Evolutionary conservation across 345 rosid species (phyloP).

Genomic region (Alliaria petiolata): DNA sequence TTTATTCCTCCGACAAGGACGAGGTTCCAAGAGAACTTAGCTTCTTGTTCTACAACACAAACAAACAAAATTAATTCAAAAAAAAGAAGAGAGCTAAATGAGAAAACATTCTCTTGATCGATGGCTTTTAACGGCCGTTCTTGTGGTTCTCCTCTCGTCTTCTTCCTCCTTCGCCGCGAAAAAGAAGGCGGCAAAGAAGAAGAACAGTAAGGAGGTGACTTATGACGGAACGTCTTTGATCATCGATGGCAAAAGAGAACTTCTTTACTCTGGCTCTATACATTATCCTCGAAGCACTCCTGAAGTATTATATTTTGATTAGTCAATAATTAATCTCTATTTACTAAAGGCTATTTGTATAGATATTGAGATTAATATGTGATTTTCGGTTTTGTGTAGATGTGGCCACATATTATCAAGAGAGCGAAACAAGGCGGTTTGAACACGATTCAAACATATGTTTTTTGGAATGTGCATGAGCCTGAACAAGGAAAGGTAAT

Average conservation of each 20-base stretch:
- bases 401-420: slow-evolving; percentile 39
- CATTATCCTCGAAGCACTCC: slow-evolving; percentile 43
- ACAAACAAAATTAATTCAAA: not conserved
- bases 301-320: slow-evolving; percentile 21
- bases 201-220: slow-evolving; percentile 22
- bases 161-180: slow-evolving; percentile 12
- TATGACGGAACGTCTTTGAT: slow-evolving; percentile 39
- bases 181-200: slow-evolving; percentile 3
- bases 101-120: slow-evolving; percentile 29
- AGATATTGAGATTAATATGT: not conserved
- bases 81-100: slow-evolving; percentile 8
- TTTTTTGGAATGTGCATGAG: slow-evolving; percentile 72
- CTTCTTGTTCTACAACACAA: slow-evolving; percentile 22
- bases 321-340: not conserved
- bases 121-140: slow-evolving; percentile 25
- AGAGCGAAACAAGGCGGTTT: slow-evolving; percentile 55
- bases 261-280: slow-evolving; percentile 37
- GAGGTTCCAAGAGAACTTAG: slow-evolving; percentile 30
- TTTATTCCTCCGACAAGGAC: slow-evolving; percentile 34
- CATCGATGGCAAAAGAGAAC: slow-evolving; percentile 35
- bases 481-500: slow-evolving; percentile 35
- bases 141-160: slow-evolving; percentile 21
- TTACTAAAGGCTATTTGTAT: not conserved
- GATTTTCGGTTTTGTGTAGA: slow-evolving; percentile 22
- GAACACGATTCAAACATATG: slow-evolving; percentile 63